phyloP scores from a whole-genome alignment of 345 rosid genomes.

The Brassica incana region DNA sequence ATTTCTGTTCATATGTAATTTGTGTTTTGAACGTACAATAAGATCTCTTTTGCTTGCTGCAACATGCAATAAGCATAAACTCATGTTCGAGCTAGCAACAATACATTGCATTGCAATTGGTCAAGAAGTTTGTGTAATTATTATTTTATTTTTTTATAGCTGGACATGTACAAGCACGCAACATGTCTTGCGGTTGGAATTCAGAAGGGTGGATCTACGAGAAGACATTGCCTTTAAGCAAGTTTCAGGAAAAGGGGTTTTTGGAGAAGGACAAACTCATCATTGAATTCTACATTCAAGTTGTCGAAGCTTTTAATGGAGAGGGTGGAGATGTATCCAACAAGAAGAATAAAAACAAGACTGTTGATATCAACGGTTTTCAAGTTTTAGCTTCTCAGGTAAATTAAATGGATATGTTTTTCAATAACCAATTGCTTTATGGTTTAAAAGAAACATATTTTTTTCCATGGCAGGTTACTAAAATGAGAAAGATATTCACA shows the following conservation, averaged over 20 bases:
- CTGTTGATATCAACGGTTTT: background rate
- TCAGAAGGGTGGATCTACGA: background rate
- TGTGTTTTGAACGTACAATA: background rate
- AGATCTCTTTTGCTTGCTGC: background rate
- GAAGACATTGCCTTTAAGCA: background rate
- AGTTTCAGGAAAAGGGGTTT: background rate
- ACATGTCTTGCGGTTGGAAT: background rate
- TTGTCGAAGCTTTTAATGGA: background rate
- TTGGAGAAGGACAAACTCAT: background rate
- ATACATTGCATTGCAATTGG: background rate
- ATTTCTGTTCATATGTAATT: background rate
- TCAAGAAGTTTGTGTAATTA: no score
- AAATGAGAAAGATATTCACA: conserved; percentile 13
- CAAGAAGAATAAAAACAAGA: background rate
- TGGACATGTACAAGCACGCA: no score
- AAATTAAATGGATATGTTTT: background rate
- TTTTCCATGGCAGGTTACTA: conserved; percentile 15
- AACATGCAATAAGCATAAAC: no score
- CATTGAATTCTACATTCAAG: background rate
- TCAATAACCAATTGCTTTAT: background rate
- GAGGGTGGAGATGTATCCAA: background rate
- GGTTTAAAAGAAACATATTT: background rate
- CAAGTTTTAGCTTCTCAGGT: conserved; percentile 27
- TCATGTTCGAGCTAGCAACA: no score
- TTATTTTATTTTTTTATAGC: background rate